Conservation (phyloP, 495 filamentous ascomycete species). For the Aspergillus campestris region DNA sequence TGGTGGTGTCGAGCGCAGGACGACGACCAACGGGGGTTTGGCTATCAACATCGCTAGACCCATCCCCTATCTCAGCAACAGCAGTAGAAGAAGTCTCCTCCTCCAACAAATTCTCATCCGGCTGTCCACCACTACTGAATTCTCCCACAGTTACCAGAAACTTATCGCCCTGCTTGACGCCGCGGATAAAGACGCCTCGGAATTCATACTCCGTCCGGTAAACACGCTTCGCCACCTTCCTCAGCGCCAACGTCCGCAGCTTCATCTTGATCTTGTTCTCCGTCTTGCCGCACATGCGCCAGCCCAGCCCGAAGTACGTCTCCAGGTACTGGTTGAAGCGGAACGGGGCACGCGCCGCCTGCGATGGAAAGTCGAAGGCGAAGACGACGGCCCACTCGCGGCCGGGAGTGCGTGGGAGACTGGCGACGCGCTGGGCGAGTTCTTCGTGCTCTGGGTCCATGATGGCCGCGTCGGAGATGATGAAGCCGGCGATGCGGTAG, state of each 20-base stretch:
- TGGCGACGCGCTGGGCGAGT: not conserved
- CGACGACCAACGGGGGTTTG: too few species aligned
- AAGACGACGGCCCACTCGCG: constrained; percentile 6
- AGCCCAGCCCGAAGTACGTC: constrained; percentile 1
- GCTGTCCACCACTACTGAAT: constrained; percentile 1
- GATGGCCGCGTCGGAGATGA: constrained; percentile 4
- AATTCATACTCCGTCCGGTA: constrained; percentile 5
- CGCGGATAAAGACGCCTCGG: constrained; percentile 5
- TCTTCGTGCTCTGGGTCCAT: constrained; percentile 1
- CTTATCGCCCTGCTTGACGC: constrained; percentile 7
- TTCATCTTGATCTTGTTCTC: not conserved
- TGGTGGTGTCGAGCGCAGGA: too few species aligned
- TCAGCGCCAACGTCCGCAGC: not conserved
- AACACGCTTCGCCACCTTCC: constrained; percentile 1
- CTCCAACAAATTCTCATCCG: not conserved
- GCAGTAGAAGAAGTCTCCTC: not conserved
- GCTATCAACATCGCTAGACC: too few species aligned
- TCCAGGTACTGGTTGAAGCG: constrained; percentile 4
- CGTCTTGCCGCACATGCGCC: constrained; percentile 5
- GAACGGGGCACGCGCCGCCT: constrained; percentile 2
- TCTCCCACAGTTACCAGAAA: constrained; percentile 5
- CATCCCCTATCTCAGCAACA: too few species aligned
- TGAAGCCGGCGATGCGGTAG: constrained; percentile 5
- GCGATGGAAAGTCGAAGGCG: constrained; percentile 8
- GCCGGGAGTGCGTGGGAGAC: not conserved